These are phyloP conservation scores for Monosporozyma servazzii DNA, from an alignment of 805 yeast genomes.

Conservation along the genomic window DNA sequence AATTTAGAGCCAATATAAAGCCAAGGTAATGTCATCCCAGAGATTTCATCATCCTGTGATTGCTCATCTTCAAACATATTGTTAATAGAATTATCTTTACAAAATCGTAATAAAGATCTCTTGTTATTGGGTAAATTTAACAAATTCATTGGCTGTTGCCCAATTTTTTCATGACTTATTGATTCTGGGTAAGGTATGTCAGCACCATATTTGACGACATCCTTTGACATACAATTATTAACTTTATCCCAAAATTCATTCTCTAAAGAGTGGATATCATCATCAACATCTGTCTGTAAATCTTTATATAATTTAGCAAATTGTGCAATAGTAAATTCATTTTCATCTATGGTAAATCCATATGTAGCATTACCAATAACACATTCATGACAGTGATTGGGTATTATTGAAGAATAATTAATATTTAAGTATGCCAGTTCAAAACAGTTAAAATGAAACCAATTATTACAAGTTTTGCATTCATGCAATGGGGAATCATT, in stretches of 20 bases:
- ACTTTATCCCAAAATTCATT: constrained; percentile 57
- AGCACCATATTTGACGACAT: constrained; percentile 66
- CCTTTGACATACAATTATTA: constrained; percentile 28
- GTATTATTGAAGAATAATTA: neutral
- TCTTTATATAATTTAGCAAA: constrained; percentile 45
- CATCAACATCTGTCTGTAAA: constrained; percentile 23
- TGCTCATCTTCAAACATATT: neutral
- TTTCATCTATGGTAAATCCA: constrained; percentile 68
- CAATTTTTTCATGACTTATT: neutral
- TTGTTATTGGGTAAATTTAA: constrained; percentile 60
- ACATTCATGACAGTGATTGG: constrained; percentile 60
- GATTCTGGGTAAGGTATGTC: constrained; percentile 51
- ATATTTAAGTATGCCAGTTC: neutral
- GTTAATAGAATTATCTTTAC: constrained; percentile 33
- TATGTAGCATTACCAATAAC: constrained; percentile 81
- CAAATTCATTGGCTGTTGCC: constrained; percentile 62
- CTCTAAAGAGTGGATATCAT: constrained; percentile 35
- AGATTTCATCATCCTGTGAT: constrained; percentile 43
- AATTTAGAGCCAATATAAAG: constrained; percentile 81
- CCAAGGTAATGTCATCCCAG: constrained; percentile 97
- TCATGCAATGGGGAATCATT: constrained; percentile 28
- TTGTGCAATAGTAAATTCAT: constrained; percentile 46
- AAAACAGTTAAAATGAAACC: constrained; percentile 40
- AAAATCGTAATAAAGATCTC: constrained; percentile 60
- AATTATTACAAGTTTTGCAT: constrained; percentile 69